Base-by-base conservation (phyloP, 2,329 filamentous ascomycete species). In the Colletotrichum orbiculare region DNA sequence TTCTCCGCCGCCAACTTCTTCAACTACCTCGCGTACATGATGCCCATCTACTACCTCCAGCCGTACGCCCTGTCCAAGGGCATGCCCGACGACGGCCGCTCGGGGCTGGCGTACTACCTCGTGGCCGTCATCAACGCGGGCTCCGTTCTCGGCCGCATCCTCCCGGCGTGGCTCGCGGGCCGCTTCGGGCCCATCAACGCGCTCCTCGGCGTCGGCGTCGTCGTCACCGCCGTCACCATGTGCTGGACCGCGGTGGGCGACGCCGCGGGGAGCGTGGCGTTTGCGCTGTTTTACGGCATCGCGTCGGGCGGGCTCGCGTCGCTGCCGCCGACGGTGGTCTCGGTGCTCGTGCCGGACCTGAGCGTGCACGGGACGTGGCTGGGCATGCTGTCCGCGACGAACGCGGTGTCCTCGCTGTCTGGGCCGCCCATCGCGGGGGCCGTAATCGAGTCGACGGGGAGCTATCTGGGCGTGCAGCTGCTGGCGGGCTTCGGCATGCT, bases 71-170 rank as follows among this genome's bases (percentile, higher is more conserved):
- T 78, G 3, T 70, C 72, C n/a, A 69, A 73, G 6, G 74, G 77
- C 1, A 64, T 76, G 47, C 72, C 74, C 1, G 70, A 71, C 4
- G 68, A 70, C 38, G 71, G 71, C 25, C 9, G 34, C 7, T n/a
- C 38, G 9, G 53, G 45, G 11, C 69, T 83, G 6, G 77, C 77
- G 2, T 73, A 76, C 13, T 85, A 86, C 64, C 75, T 86, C 33
- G 73, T 86, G 5, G 74, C 84, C 2, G 81, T 86, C 50, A 77
- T 85, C 54, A 86, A 86, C 71, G 82, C 79, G 1, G 78, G 81
- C 0, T 82, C 82, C 0, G 75, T 84, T 8, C 75, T 82, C 8
- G 84, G 85, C 0, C 79, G 85, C 7, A 73, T 85, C 1, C 70
- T 83, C 0, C 83, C 82, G 1, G 79, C 79, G 4, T 75, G 81